These are phyloP conservation scores for Passiflora organensis DNA, from an alignment of 345 rosid genomes.

Conservation along the genomic window DNA sequence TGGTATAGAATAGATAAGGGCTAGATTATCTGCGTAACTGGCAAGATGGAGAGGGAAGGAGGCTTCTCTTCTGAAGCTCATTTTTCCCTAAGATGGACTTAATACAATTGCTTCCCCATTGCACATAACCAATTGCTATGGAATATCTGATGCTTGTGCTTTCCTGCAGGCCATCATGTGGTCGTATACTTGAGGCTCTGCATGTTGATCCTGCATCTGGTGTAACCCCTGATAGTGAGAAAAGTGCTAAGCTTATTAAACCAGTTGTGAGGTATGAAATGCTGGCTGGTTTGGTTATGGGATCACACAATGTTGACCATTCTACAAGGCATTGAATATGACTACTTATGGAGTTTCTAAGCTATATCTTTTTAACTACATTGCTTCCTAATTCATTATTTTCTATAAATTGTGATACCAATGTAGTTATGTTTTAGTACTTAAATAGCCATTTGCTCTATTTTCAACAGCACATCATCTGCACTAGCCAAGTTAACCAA, in stretches of 20 bases:
- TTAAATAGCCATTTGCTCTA: background rate
- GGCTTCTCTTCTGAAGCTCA: slow-evolving; percentile 53
- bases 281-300: too few relatives aligned
- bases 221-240: slow-evolving; percentile 74
- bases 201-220: slow-evolving; percentile 98
- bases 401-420: background rate
- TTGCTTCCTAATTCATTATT: background rate
- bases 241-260: slow-evolving; percentile 41
- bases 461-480: slow-evolving; percentile 50
- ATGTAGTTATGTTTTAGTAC: background rate
- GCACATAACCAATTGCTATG: slow-evolving; percentile 16
- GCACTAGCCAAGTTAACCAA: slow-evolving; percentile 79
- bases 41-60: slow-evolving; percentile 50
- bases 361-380: too few relatives aligned
- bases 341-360: too few relatives aligned
- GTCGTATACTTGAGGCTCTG: slow-evolving; percentile 88
- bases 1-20: slow-evolving; percentile 42
- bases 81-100: slow-evolving; percentile 28
- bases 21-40: slow-evolving; percentile 49
- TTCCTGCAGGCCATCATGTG: slow-evolving; percentile 79
- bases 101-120: slow-evolving; percentile 18
- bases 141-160: slow-evolving; percentile 40
- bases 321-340: too few relatives aligned
- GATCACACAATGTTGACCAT: too few relatives aligned
- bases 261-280: slow-evolving; percentile 51